A percentile compares a stretch with the other conserved stretches of the same genome.
phyloP scores from a whole-genome alignment of 2,329 filamentous ascomycete genomes.

The Microdochium trichocladiopsis region DNA sequence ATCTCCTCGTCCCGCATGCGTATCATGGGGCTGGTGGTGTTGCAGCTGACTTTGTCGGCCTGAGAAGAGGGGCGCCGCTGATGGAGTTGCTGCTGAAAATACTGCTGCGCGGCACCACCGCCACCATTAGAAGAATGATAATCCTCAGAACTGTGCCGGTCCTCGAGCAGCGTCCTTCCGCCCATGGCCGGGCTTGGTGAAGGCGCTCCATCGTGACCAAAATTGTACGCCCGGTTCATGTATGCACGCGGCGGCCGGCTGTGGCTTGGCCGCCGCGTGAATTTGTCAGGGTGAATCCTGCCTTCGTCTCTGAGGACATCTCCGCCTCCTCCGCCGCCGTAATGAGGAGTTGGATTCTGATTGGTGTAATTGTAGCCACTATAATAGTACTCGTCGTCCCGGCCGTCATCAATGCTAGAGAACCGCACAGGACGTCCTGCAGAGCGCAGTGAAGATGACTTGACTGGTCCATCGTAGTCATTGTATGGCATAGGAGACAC shows the following conservation, averaged over 20 bases:
- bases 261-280: neutral
- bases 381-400: too few relatives aligned
- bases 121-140: too few relatives aligned
- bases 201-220: neutral
- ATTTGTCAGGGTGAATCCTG: neutral
- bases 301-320: neutral
- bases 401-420: too few relatives aligned
- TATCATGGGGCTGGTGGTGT: neutral
- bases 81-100: neutral
- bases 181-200: neutral
- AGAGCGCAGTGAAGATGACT: too few relatives aligned
- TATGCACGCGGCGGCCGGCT: neutral
- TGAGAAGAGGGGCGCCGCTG: neutral
- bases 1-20: neutral
- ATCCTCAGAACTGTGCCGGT: neutral
- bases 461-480: too few relatives aligned
- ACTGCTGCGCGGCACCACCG: neutral
- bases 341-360: too few relatives aligned
- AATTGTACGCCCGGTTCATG: neutral
- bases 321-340: too few relatives aligned
- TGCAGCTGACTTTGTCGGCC: neutral
- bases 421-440: too few relatives aligned
- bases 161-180: neutral
- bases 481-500: too few relatives aligned
- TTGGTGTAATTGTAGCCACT: too few relatives aligned